Evolutionary conservation across 257 asterid species (phyloP), one percentile per base, ranked within the genome.

Genomic region (Nicotiana paniculata): DNA sequence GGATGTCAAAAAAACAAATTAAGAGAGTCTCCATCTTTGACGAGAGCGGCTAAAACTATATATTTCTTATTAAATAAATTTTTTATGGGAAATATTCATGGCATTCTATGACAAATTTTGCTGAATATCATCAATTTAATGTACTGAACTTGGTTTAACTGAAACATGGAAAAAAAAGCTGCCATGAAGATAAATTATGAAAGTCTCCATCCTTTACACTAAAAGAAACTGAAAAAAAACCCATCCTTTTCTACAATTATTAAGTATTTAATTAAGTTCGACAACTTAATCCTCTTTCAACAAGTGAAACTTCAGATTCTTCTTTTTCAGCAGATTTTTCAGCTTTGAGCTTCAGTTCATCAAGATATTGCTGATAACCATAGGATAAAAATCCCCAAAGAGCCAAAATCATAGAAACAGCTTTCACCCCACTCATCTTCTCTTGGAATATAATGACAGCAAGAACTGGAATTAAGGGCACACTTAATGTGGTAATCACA

Each of bases 311-410:
- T 79, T 79, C 0, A 37, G 82, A 63, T 37, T 61, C 72, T 33
- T 37, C 54, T 18, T 57, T 59, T 15, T 13, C 82, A 39, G 8
- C 2, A 59, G 68, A 24, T 1, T 43, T 55, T 57, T 24, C 28
- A 24, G 78, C 57, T 85, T 89, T 92, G 74, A 10, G 64, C 88
- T 87, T 81, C 74, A 84, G 16, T 86, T 91, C 93, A 77, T 92
- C 93, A 54, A 91, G 88, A 82, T 92, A 93, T 17, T 92, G 94
- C 66, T 93, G 97, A 63, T 92, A 92, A 16, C 89, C 83, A 26
- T 92, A 93, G 0, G 98, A 93, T 8, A 84, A 84, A 39, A 92
- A 92, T 4, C 98, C 98, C 98, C 98, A 92, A 39, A 90, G 79
- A 1, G 96, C 94, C 81, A 93, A 74, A 82, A 88, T 46, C 94